Conservation (phyloP, 768 basidiomycete species). For the Boletus rufocinnamomeus region DNA sequence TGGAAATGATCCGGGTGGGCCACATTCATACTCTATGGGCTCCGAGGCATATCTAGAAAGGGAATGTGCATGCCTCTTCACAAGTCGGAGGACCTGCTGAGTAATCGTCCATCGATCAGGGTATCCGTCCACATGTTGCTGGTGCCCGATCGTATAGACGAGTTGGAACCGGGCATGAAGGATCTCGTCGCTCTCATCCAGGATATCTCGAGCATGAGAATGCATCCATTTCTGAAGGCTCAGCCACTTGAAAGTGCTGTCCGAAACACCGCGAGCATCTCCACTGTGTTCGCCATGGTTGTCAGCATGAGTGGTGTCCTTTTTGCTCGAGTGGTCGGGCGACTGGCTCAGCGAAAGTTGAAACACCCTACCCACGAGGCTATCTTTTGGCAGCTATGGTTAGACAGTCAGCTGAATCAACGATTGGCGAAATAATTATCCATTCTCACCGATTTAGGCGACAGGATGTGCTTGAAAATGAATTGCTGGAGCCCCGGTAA, state of each 20-base stretch:
- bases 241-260: not conserved
- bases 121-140: not conserved
- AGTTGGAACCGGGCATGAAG: not conserved
- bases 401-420: not conserved
- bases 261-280: not conserved
- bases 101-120: slow-evolving; percentile 27
- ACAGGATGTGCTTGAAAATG: not conserved
- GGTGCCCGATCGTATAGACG: not conserved
- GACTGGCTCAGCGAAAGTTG: not conserved
- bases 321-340: no score
- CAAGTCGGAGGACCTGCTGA: slow-evolving; percentile 29
- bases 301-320: not conserved
- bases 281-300: not conserved
- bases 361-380: not conserved
- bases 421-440: not conserved
- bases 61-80: slow-evolving; percentile 3
- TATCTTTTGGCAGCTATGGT: not conserved
- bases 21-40: not conserved
- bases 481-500: slow-evolving; percentile 4
- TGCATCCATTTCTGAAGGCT: not conserved
- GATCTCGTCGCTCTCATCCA: not conserved
- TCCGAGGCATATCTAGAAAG: not conserved
- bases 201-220: not conserved
- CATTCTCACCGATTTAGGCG: not conserved
- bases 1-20: not conserved